Conservation (phyloP, 2,329 filamentous ascomycete genomes). For the Cordyceps fumosorosea region DNA sequence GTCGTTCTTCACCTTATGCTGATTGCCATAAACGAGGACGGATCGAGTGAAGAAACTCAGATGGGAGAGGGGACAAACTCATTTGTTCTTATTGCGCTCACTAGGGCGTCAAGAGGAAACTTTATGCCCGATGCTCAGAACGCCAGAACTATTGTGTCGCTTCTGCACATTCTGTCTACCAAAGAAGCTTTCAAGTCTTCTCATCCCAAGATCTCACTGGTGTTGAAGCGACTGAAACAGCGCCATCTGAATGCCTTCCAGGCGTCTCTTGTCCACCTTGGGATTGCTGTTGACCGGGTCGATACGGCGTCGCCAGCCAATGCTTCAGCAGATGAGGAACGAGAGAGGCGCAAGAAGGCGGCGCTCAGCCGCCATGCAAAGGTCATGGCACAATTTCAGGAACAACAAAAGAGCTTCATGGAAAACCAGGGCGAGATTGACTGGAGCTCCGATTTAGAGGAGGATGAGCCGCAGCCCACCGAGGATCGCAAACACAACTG, state of each 20-base stretch:
- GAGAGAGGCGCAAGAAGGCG: constrained; percentile 81
- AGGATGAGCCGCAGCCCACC: constrained; percentile 57
- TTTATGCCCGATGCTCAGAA: constrained; percentile 50
- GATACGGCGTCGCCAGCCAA: constrained; percentile 76
- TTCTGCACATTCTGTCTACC: constrained; percentile 54
- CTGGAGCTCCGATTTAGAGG: constrained; percentile 76
- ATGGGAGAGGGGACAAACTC: constrained; percentile 48
- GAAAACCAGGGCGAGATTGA: constrained; percentile 81
- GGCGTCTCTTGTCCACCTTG: constrained; percentile 55
- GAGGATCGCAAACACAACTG: constrained; percentile 62
- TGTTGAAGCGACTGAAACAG: constrained; percentile 79
- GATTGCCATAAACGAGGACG: constrained; percentile 79
- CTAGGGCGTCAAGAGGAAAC: constrained; percentile 54
- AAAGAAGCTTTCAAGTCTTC: constrained; percentile 76
- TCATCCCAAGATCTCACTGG: constrained; percentile 75
- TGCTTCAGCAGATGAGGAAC: constrained; percentile 61
- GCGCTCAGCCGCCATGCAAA: constrained; percentile 83
- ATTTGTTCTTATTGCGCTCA: constrained; percentile 67
- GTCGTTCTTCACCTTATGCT: constrained; percentile 83
- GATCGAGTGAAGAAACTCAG: constrained; percentile 47
- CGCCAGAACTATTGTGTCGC: constrained; percentile 56
- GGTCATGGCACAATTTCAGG: constrained; percentile 97
- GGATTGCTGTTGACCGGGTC: constrained; percentile 68
- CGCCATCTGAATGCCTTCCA: constrained; percentile 70
- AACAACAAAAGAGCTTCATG: constrained; percentile 93